Base-by-base conservation (phyloP, 495 filamentous ascomycete genomes). In the Aspergillus campestris region DNA sequence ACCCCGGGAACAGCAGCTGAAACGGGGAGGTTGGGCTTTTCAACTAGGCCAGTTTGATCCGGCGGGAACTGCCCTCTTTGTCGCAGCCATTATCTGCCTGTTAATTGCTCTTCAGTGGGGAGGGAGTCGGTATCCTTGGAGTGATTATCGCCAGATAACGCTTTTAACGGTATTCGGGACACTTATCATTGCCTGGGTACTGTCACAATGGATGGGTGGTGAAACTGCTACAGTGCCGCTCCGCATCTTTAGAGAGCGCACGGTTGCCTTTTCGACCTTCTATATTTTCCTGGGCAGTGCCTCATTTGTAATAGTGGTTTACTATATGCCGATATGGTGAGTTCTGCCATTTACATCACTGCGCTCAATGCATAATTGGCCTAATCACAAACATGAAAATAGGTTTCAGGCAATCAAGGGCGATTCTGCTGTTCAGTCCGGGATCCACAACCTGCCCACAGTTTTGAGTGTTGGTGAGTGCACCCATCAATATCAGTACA, bases 371-470 rank as follows among this genome's bases (percentile, higher is more conserved):
- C 30, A 18, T 34, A 42, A 48, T 18, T 43, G 28, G 15, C 34
- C 34, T 34, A 7, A 30, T 9, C 39, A 29, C 15, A 4, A 27
- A 28, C 15, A 42, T 43, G 24, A n/a, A 7, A 49, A 33, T 40
- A 45, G 47, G 77, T 87, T 89, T 66, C 84, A 88, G 58, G 73
- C 78, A 10, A 74, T 87, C 49, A 73, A 83, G 58, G 75, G 70
- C 31, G 70, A 71, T 2, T 62, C 59, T 2, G 80, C 84, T 7
- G 68, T 75, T 8, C 50, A 69, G 8, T 82, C 79, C 2, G 84
- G 83, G 28, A 50, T 58, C 24, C 45, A 45, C 31, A 35, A 38
- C 31, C 31, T 58, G 7, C 52, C 55, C 8, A 32, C 45, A 31
- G 38, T 58, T 18, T 24, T 58, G 18, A 52, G 52, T 44, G 32